Conservation (phyloP, 345 rosid genomes). For the Erucastrum elatum region DNA sequence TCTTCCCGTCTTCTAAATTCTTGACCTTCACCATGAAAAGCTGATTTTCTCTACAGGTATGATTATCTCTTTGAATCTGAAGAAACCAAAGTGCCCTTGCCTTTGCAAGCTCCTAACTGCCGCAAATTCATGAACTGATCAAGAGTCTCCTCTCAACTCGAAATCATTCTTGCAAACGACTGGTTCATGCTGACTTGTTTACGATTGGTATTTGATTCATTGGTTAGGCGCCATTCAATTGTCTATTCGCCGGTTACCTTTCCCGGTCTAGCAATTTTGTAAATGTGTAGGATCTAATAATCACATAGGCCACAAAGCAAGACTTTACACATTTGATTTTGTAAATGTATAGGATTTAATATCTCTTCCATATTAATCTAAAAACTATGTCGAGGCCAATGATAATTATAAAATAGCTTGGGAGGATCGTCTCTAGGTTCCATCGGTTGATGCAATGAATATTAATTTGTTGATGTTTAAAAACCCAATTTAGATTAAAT, state of each 20-base stretch:
- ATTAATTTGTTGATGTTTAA: background rate
- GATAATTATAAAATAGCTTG: no score
- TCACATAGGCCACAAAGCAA: conserved; percentile 16
- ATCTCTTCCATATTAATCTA: no score
- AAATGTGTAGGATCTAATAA: conserved; percentile 22
- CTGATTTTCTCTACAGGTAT: conserved; percentile 49
- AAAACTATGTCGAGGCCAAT: no score
- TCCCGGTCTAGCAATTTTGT: conserved; percentile 32
- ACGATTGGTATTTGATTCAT: conserved; percentile 17
- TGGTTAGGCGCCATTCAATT: conserved; percentile 1
- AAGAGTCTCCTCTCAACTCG: background rate
- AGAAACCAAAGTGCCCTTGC: conserved; percentile 80
- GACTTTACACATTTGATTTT: conserved; percentile 1
- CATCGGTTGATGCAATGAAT: background rate
- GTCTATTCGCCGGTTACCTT: conserved; percentile 15
- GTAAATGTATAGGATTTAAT: background rate
- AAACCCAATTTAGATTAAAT: background rate
- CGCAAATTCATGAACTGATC: conserved; percentile 69
- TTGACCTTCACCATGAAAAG: background rate
- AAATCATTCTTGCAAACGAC: conserved; percentile 24
- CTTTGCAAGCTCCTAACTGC: conserved; percentile 72
- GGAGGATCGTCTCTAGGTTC: no score
- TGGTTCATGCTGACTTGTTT: conserved; percentile 13
- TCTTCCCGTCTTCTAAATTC: background rate
- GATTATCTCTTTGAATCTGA: conserved; percentile 86